Conservation (phyloP, 768 basidiomycete species). For the Naganishia friedmannii region DNA sequence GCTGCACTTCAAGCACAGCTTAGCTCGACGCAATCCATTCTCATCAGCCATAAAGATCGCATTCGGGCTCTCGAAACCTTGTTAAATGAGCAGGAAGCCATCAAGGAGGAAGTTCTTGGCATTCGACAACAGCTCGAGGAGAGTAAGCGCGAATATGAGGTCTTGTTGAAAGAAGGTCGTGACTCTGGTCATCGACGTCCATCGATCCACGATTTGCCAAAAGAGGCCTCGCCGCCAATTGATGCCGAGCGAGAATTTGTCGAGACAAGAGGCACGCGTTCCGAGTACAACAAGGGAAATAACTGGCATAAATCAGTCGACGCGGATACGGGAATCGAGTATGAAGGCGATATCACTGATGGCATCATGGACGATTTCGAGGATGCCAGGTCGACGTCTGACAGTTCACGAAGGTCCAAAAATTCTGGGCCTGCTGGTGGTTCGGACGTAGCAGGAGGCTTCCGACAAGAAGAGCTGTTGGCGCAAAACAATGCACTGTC, state of each 20-base stretch:
- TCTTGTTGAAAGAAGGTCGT: slow-evolving; percentile 39
- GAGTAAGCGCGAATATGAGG: slow-evolving; percentile 59
- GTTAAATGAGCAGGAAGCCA: slow-evolving; percentile 74
- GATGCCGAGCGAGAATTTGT: slow-evolving; percentile 49
- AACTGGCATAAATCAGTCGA: slow-evolving; percentile 8
- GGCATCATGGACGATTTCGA: slow-evolving; percentile 21
- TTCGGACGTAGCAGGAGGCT: slow-evolving; percentile 1
- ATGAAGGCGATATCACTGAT: slow-evolving; percentile 30
- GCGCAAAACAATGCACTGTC: slow-evolving; percentile 60
- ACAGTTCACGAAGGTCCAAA: neutral
- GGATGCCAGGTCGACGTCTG: slow-evolving; percentile 21
- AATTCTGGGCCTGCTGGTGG: neutral
- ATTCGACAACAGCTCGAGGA: slow-evolving; percentile 65
- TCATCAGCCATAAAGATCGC: slow-evolving; percentile 75
- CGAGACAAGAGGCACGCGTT: neutral
- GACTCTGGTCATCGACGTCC: slow-evolving; percentile 36
- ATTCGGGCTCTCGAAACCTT: slow-evolving; percentile 73
- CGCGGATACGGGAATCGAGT: slow-evolving; percentile 14
- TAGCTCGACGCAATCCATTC: slow-evolving; percentile 73
- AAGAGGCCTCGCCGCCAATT: neutral
- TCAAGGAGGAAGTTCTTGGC: slow-evolving; percentile 71
- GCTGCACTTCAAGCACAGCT: slow-evolving; percentile 76
- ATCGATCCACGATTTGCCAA: slow-evolving; percentile 55
- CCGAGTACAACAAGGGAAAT: neutral
- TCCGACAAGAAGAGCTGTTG: slow-evolving; percentile 36